Percentiles rank a stretch among this genome's conserved stretches.
Evolutionary conservation across 495 filamentous ascomycete species (phyloP).

Genomic region (Glutinoglossum americanum): DNA sequence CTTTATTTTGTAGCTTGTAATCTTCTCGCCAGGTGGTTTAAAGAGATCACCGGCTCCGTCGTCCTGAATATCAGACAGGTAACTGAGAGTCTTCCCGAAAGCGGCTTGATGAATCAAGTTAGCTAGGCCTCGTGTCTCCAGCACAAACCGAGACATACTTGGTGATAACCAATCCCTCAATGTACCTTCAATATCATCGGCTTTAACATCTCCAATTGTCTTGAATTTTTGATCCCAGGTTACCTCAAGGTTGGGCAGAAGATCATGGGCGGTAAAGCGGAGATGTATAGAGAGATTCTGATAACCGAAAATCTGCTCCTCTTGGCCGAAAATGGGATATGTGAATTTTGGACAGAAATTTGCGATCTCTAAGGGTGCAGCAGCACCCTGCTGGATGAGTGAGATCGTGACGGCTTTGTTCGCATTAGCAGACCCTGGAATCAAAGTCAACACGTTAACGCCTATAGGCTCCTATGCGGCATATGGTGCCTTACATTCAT

Average conservation of each 20-base stretch:
- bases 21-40: constrained; percentile 33
- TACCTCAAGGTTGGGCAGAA: constrained; percentile 53
- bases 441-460: neutral
- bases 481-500: neutral
- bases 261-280: constrained; percentile 58
- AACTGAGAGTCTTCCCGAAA: constrained; percentile 36
- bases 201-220: constrained; percentile 42
- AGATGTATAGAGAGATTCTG: constrained; percentile 53
- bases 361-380: constrained; percentile 32
- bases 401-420: constrained; percentile 56
- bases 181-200: constrained; percentile 41
- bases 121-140: constrained; percentile 4
- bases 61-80: constrained; percentile 32
- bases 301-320: constrained; percentile 82
- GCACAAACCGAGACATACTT: constrained; percentile 22
- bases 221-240: constrained; percentile 54
- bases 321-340: constrained; percentile 78
- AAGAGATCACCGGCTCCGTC: constrained; percentile 33
- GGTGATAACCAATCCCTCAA: constrained; percentile 46
- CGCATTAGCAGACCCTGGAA: constrained; percentile 47
- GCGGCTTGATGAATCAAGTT: constrained; percentile 25
- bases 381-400: constrained; percentile 34
- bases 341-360: constrained; percentile 73
- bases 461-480: too few relatives aligned
- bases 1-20: constrained; percentile 27